Conservation (phyloP, 202 grass and related monocot genomes). For the Setaria viridis region DNA sequence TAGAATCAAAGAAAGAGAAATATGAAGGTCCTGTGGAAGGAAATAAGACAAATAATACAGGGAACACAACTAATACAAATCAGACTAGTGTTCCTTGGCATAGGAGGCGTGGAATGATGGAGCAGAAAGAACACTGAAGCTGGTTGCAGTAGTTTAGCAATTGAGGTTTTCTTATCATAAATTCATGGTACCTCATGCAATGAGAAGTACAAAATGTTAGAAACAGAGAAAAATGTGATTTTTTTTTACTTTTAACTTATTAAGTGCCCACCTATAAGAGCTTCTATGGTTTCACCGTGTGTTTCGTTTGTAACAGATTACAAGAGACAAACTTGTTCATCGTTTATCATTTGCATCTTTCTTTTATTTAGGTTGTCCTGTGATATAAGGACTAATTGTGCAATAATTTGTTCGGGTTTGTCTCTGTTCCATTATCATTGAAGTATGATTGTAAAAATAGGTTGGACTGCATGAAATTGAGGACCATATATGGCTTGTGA, state of each 20-base stretch:
- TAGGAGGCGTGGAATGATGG: background rate
- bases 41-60: slow-evolving; percentile 5
- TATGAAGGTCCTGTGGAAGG: background rate
- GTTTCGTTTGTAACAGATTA: slow-evolving; percentile 21
- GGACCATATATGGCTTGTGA: slow-evolving; percentile 1
- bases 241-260: background rate
- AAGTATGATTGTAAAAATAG: slow-evolving; percentile 8
- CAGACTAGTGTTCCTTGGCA: background rate
- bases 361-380: background rate
- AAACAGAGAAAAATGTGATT: background rate
- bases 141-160: slow-evolving; percentile 7
- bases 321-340: background rate
- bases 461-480: slow-evolving; percentile 29
- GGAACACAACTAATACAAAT: background rate
- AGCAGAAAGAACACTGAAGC: background rate
- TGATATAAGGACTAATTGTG: slow-evolving; percentile 15
- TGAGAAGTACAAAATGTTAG: slow-evolving; percentile 7
- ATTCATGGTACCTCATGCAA: background rate
- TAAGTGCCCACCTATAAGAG: background rate
- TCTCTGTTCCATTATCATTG: slow-evolving; percentile 27
- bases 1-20: background rate
- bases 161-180: slow-evolving; percentile 25
- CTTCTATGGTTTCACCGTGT: slow-evolving; percentile 19
- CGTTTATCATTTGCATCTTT: slow-evolving; percentile 18
- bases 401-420: slow-evolving; percentile 24